These are phyloP conservation scores for Thymus mandschuricus DNA, from an alignment of 257 asterid genomes.

Conservation along the genomic window DNA sequence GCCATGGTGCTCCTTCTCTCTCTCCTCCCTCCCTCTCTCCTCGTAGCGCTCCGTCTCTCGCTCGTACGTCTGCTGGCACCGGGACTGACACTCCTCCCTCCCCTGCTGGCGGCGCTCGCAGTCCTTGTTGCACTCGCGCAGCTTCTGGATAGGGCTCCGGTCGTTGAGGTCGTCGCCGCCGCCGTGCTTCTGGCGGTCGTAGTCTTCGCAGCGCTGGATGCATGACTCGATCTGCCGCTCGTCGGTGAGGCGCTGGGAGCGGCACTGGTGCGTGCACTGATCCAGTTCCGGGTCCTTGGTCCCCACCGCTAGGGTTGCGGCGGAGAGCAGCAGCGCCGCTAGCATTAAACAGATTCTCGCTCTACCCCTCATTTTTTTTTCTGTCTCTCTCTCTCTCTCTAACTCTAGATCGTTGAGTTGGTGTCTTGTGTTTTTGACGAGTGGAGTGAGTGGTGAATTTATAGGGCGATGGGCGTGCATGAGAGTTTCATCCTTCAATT, in stretches of 20 bases:
- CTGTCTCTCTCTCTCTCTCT: no score
- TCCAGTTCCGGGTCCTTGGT: slow-evolving; percentile 38
- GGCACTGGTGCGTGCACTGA: slow-evolving; percentile 46
- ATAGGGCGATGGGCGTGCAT: slow-evolving; percentile 25
- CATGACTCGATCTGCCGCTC: slow-evolving; percentile 31
- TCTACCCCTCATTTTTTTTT: slow-evolving; percentile 1
- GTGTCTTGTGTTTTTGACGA: background rate
- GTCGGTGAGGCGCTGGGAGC: background rate
- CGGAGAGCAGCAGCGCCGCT: slow-evolving; percentile 37
- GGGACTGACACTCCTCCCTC: slow-evolving; percentile 15
- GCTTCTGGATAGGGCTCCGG: slow-evolving; percentile 38
- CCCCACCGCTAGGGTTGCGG: slow-evolving; percentile 25
- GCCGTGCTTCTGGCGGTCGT: slow-evolving; percentile 24
- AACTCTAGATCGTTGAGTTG: background rate
- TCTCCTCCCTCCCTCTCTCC: background rate
- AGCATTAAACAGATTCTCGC: slow-evolving; percentile 10
- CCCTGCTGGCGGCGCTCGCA: slow-evolving; percentile 20
- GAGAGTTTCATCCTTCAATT: background rate
- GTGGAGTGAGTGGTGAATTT: slow-evolving; percentile 10
- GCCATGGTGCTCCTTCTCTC: no score
- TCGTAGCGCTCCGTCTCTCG: slow-evolving; percentile 18
- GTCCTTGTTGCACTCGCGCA: slow-evolving; percentile 29
- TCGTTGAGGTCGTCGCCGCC: background rate
- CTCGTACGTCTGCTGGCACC: slow-evolving; percentile 25
- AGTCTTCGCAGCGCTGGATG: slow-evolving; percentile 27